Percentiles rank a stretch among this genome's conserved stretches.
Conservation (phyloP, 176 grass and related monocot species). For the Oryza meridionalis region DNA sequence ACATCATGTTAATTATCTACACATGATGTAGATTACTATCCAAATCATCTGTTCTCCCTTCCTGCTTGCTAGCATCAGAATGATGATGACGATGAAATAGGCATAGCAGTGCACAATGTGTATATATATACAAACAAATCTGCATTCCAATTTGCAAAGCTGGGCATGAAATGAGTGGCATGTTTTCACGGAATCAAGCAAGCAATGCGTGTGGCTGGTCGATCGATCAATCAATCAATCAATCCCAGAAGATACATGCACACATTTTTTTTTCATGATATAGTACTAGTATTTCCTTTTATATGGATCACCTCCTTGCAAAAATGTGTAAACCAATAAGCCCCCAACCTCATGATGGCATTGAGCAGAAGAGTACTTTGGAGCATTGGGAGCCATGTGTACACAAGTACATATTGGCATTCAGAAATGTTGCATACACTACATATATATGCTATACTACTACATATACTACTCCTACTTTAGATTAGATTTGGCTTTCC, state of each 20-base stretch:
- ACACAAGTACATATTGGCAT: constrained; percentile 27
- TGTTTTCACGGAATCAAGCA: constrained; percentile 22
- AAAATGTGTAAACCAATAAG: constrained; percentile 10
- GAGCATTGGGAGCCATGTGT: constrained; percentile 13
- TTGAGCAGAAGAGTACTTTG: constrained; percentile 23
- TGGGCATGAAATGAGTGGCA: constrained; percentile 17
- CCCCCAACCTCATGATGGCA: constrained; percentile 35
- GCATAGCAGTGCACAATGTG: background rate
- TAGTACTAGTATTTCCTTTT: constrained; percentile 31
- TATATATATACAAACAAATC: constrained; percentile 42
- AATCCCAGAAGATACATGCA: constrained; percentile 23
- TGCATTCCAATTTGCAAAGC: constrained; percentile 29
- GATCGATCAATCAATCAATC: constrained; percentile 39
- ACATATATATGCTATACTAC: background rate
- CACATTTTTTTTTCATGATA: constrained; percentile 18
- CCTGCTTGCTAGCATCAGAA: background rate
- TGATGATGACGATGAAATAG: background rate
- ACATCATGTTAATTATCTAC: background rate
- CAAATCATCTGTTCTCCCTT: background rate
- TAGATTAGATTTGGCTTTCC: constrained; percentile 50
- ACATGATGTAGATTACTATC: background rate
- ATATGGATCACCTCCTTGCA: constrained; percentile 33
- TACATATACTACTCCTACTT: constrained; percentile 5
- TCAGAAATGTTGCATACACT: constrained; percentile 28
- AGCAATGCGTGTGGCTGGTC: background rate